Base-by-base conservation (phyloP, 2,329 filamentous ascomycete genomes). In the Epichloe sibirici region DNA sequence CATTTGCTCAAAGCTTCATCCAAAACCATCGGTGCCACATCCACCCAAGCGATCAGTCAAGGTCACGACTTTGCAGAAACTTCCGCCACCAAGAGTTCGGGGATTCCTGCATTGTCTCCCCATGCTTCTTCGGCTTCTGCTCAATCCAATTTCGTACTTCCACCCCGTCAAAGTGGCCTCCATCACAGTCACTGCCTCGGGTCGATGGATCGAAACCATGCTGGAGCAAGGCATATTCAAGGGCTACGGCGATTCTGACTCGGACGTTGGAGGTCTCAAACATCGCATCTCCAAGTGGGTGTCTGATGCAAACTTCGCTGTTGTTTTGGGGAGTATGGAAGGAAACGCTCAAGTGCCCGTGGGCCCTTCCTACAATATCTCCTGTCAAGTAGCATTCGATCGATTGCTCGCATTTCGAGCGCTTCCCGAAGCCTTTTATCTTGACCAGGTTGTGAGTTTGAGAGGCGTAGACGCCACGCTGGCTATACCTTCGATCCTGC, bases 1-100 rank as follows among this genome's bases (percentile, higher is more conserved):
- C 37, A 39, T 51, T 15, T 53, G 52, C 28, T 53, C 52, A 1
- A 44, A 48, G 17, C 48, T 53, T 28, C 52, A 53, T 23, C 31
- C 48, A 4, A 53, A 48, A 35, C 52, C 52, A 15, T 53, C 52
- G 23, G 45, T 51, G n/a, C 48, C 52, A 13, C 48, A 53, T 43
- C 52, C 52, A 13, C 52, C 52, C 15, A 51, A 5, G 13, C 52
- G 48, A 9, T 53, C 52, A 11, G 25, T 53, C 31, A 53, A 53
- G 38, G 52, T 53, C 9, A 53, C 52, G 28, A 53, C 52, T 13
- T 21, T 53, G 35, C 52, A 53, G 34, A 35, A n/a, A 25, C 37
- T 53, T n/a, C 7, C 35, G 9, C 21, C 51, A 3, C 25, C 43
- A 4, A 42, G 35, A 9, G 21, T 51, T 13, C 52, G 52, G 25